phyloP scores from a whole-genome alignment of 169 alveolate species.

The Cryptosporidium xiaoi region DNA sequence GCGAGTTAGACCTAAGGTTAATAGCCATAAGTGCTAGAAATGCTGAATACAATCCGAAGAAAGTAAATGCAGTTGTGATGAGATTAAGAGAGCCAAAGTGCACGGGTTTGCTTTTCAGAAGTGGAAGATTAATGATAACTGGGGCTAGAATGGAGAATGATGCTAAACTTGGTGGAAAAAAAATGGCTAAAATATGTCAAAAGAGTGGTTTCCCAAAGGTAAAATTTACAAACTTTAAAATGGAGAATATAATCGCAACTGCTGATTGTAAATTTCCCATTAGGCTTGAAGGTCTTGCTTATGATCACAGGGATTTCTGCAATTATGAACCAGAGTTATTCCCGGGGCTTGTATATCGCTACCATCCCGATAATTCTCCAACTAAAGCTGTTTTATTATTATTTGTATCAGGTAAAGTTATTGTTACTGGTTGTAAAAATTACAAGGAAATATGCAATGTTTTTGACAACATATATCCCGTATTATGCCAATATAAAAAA shows the following conservation, averaged over 20 bases:
- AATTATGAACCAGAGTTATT: conserved; percentile 98
- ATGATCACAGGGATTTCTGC: conserved; percentile 90
- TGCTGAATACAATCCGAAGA: conserved; percentile 96
- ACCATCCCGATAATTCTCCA: conserved; percentile 76
- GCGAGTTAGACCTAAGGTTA: conserved; percentile 90
- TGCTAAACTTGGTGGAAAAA: conserved; percentile 92
- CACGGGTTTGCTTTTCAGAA: conserved; percentile 94
- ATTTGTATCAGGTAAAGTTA: conserved; percentile 98
- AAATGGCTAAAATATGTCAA: conserved; percentile 93
- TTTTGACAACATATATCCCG: conserved; percentile 90
- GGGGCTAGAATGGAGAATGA: conserved; percentile 95
- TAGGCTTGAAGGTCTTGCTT: conserved; percentile 94
- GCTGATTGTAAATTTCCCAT: conserved; percentile 96
- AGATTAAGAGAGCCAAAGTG: conserved; percentile 96
- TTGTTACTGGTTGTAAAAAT: conserved; percentile 97
- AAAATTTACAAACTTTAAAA: conserved; percentile 91
- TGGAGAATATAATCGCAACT: conserved; percentile 98
- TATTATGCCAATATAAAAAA: conserved; percentile 87
- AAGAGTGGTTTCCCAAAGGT: conserved; percentile 89
- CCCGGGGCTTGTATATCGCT: conserved; percentile 94
- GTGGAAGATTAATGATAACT: conserved; percentile 96
- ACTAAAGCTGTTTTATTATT: conserved; percentile 95
- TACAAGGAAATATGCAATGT: conserved; percentile 90
- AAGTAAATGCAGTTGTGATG: conserved; percentile 96
- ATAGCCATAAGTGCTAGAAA: conserved; percentile 94